phyloP scores from a whole-genome alignment of 495 filamentous ascomycete genomes.

The Physcia stellaris region DNA sequence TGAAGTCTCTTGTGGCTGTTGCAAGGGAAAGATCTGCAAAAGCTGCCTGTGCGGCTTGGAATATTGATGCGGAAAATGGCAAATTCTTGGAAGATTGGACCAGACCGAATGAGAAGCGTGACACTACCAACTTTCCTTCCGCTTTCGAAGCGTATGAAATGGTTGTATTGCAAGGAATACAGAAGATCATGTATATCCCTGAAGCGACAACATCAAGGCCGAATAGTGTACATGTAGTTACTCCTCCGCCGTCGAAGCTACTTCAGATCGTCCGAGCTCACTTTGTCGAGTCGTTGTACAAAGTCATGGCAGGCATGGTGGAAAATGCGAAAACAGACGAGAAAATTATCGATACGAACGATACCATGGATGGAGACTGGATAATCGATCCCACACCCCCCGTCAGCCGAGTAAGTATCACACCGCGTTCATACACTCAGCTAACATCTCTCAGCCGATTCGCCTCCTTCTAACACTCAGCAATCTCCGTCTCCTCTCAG shows the following conservation, averaged over 20 bases:
- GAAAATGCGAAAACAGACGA: slow-evolving; percentile 76
- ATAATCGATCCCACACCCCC: no score
- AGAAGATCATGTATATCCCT: slow-evolving; percentile 84
- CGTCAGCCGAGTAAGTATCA: slow-evolving; percentile 54
- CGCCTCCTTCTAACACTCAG: slow-evolving; percentile 86
- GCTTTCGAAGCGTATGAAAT: slow-evolving; percentile 71
- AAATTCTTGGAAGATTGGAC: slow-evolving; percentile 90
- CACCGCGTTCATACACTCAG: background rate
- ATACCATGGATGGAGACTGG: no score
- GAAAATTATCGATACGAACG: no score
- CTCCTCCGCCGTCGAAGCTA: slow-evolving; percentile 68
- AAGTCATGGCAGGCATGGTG: slow-evolving; percentile 82
- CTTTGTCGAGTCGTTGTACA: slow-evolving; percentile 86
- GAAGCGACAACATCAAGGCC: slow-evolving; percentile 56
- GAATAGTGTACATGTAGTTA: slow-evolving; percentile 57
- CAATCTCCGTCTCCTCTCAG: slow-evolving; percentile 68
- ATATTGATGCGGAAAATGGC: slow-evolving; percentile 73
- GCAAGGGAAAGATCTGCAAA: slow-evolving; percentile 71
- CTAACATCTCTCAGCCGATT: slow-evolving; percentile 50
- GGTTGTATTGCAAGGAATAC: slow-evolving; percentile 64
- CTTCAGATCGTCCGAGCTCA: slow-evolving; percentile 72
- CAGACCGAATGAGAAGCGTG: slow-evolving; percentile 56
- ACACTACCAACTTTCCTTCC: slow-evolving; percentile 80
- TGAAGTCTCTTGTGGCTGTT: slow-evolving; percentile 58
- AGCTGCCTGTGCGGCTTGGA: slow-evolving; percentile 76